Conservation (phyloP, 2,329 filamentous ascomycete species). For the Meredithiella fracta region DNA sequence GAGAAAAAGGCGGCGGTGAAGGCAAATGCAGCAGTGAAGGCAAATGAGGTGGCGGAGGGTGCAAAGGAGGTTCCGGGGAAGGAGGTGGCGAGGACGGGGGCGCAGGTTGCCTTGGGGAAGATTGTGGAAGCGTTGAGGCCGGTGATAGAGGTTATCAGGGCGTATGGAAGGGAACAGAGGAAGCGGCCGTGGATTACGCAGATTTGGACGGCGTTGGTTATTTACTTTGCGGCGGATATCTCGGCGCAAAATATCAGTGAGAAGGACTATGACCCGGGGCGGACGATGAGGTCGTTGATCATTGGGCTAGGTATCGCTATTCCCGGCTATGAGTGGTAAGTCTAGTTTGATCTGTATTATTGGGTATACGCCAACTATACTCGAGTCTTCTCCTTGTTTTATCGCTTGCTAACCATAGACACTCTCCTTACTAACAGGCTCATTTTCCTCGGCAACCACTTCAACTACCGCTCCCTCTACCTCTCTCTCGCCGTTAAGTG, state of each 20-base stretch:
- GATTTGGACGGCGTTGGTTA: constrained; percentile 54
- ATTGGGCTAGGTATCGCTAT: constrained; percentile 53
- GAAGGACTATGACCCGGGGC: constrained; percentile 47
- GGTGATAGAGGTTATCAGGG: constrained; percentile 34
- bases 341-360: not conserved
- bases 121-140: constrained; percentile 28
- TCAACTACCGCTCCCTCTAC: constrained; percentile 64
- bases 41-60: not conserved
- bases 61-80: not conserved
- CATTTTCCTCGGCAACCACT: constrained; percentile 60
- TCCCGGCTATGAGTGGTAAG: constrained; percentile 66
- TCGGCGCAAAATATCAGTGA: constrained; percentile 55
- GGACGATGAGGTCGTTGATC: constrained; percentile 54
- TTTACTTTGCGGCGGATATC: constrained; percentile 65
- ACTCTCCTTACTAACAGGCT: constrained; percentile 35
- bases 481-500: constrained; percentile 64
- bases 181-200: constrained; percentile 66
- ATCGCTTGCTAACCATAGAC: not conserved
- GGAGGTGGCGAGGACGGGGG: not conserved
- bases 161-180: constrained; percentile 55
- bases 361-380: not conserved
- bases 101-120: not conserved
- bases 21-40: not conserved
- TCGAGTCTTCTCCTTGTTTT: not conserved
- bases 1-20: not conserved